Percentiles rank a stretch among this genome's conserved stretches.
Evolutionary conservation across 1,284 basidiomycete species (phyloP).

Genomic region (Cryptococcus neoformans): DNA sequence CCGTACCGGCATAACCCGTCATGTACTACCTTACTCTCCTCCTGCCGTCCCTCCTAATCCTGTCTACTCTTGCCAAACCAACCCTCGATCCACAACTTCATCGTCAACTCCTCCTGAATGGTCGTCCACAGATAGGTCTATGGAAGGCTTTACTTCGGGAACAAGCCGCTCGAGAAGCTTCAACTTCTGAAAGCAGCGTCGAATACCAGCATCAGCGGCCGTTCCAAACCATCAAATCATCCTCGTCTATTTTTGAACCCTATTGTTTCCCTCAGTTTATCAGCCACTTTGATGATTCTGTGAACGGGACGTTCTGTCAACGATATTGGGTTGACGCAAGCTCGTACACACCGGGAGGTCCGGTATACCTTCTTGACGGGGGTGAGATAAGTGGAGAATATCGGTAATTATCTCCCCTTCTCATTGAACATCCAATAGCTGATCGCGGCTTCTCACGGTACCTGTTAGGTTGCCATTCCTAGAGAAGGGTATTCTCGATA

Average conservation of each 20-base stretch:
- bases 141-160: conserved; percentile 27
- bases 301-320: conserved; percentile 53
- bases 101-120: conserved; percentile 27
- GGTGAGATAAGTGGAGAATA: conserved; percentile 64
- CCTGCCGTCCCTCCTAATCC: background rate
- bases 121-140: conserved; percentile 35
- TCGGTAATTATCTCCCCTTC: conserved; percentile 18
- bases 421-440: background rate
- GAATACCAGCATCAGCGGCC: background rate
- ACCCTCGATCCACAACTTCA: conserved; percentile 22
- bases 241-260: conserved; percentile 15
- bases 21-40: too few species aligned
- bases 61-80: background rate
- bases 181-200: background rate
- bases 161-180: conserved; percentile 1
- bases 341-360: conserved; percentile 70
- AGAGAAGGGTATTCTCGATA: conserved; percentile 71
- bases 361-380: conserved; percentile 76
- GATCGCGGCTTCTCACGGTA: background rate
- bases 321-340: conserved; percentile 84
- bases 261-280: conserved; percentile 77
- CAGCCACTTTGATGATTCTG: conserved; percentile 59
- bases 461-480: conserved; percentile 44
- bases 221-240: background rate
- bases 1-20: too few species aligned